phyloP scores from a whole-genome alignment of 169 alveolate genomes.

The Prorocentrum cordatum region DNA sequence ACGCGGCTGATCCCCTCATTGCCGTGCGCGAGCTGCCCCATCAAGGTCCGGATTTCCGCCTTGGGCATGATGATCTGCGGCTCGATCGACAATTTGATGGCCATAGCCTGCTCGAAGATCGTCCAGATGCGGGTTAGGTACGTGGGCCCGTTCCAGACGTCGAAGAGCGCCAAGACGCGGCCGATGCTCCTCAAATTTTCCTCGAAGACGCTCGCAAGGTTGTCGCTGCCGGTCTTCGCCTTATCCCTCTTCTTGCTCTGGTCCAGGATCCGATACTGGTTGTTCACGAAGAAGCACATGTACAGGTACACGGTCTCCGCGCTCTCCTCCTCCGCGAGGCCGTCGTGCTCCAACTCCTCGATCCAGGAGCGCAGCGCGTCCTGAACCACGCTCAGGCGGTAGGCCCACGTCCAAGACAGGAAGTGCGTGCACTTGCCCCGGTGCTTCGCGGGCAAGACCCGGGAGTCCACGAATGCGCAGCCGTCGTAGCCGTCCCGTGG shows the following conservation, averaged over 20 bases:
- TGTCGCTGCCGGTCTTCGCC: background rate
- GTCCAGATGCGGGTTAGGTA: slow-evolving; percentile 16
- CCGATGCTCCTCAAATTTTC: background rate
- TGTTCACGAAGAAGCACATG: slow-evolving; percentile 39
- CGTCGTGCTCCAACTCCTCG: background rate
- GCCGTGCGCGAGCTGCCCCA: background rate
- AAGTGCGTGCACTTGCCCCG: background rate
- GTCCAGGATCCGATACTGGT: background rate
- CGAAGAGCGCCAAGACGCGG: slow-evolving; percentile 9
- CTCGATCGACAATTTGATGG: background rate
- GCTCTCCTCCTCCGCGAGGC: too few species aligned
- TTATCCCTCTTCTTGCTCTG: background rate
- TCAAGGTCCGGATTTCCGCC: background rate
- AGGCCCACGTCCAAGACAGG: slow-evolving; percentile 21
- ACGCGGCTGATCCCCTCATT: slow-evolving; percentile 10
- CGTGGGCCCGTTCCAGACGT: background rate
- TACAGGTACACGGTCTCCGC: background rate
- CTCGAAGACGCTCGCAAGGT: background rate
- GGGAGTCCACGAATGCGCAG: slow-evolving; percentile 12
- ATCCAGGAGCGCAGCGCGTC: background rate
- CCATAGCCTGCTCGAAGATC: slow-evolving; percentile 7
- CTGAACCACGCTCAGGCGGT: background rate
- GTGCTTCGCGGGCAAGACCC: background rate
- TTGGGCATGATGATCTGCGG: background rate
- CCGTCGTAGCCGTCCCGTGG: slow-evolving; percentile 1